phyloP scores from a whole-genome alignment of 768 basidiomycete species.

The Hygrophorus russula region DNA sequence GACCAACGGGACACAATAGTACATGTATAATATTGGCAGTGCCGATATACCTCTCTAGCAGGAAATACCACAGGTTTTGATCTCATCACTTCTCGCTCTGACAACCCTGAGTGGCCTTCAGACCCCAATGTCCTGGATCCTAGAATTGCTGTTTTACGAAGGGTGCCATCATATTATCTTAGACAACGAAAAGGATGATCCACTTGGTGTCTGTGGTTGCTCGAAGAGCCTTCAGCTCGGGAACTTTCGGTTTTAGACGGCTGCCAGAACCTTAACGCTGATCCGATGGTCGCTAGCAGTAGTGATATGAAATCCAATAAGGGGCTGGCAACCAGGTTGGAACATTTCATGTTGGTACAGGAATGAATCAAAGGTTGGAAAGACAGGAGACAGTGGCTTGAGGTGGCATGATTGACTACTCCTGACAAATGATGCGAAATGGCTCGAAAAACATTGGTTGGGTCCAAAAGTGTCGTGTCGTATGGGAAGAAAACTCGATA shows the following conservation, averaged over 20 bases:
- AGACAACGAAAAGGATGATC: constrained; percentile 1
- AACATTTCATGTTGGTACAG: neutral
- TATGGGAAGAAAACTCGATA: constrained; percentile 5
- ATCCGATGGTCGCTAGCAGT: neutral
- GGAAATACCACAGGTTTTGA: too few species aligned
- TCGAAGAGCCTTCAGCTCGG: neutral
- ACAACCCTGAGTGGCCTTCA: neutral
- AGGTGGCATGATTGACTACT: constrained; percentile 4
- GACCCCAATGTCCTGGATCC: neutral
- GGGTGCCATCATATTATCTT: neutral
- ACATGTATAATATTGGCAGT: too few species aligned
- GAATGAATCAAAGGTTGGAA: constrained; percentile 7
- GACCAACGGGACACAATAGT: too few species aligned
- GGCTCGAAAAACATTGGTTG: neutral
- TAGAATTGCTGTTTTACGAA: neutral
- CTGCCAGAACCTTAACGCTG: neutral
- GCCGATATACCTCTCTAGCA: too few species aligned
- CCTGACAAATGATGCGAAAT: constrained; percentile 2
- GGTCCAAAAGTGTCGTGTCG: neutral
- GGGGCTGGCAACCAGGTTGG: constrained; percentile 1
- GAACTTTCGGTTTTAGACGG: neutral
- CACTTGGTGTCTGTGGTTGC: neutral
- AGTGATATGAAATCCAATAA: constrained; percentile 4
- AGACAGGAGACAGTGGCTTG: constrained; percentile 1
- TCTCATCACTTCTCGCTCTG: constrained; percentile 29